Evolutionary conservation across 2,329 filamentous ascomycete genomes (phyloP).

Genomic region (Byssoonygena ceratinophila): DNA sequence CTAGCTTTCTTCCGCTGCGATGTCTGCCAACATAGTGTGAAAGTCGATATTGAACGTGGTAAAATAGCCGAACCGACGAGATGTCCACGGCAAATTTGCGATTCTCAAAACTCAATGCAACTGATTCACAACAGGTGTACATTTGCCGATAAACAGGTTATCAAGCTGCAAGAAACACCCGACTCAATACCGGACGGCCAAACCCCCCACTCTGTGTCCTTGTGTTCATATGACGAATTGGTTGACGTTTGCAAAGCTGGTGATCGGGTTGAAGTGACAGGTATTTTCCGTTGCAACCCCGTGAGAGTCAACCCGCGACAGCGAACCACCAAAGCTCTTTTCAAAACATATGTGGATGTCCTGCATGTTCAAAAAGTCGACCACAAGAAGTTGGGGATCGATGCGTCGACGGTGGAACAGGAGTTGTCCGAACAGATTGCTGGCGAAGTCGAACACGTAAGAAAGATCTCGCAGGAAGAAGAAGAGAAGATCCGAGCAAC

Average conservation of each 20-base stretch:
- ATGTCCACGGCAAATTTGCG: constrained; percentile 73
- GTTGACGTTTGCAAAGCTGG: constrained; percentile 97
- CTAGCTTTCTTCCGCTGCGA: constrained; percentile 89
- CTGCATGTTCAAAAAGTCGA: constrained; percentile 95
- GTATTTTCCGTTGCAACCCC: constrained; percentile 90
- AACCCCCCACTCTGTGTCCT: constrained; percentile 90
- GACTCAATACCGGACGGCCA: constrained; percentile 91
- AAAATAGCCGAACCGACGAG: constrained; percentile 90
- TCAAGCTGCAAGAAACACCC: constrained; percentile 95
- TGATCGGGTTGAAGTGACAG: constrained; percentile 89
- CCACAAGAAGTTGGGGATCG: constrained; percentile 84
- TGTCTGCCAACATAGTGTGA: constrained; percentile 81
- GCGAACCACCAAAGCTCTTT: constrained; percentile 82
- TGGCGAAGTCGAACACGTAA: constrained; percentile 68
- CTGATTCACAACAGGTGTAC: constrained; percentile 91
- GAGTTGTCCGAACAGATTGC: constrained; percentile 62
- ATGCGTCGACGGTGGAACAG: constrained; percentile 76
- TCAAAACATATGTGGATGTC: constrained; percentile 96
- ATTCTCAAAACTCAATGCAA: constrained; percentile 89
- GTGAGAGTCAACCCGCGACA: constrained; percentile 91
- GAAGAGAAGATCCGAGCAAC: constrained; percentile 79
- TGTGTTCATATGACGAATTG: constrained; percentile 92
- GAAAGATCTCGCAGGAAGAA: constrained; percentile 75
- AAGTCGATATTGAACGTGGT: constrained; percentile 85
- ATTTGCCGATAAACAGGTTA: constrained; percentile 96